phyloP scores from a whole-genome alignment of 2,329 filamentous ascomycete genomes.

The Diaporthe caulivora region DNA sequence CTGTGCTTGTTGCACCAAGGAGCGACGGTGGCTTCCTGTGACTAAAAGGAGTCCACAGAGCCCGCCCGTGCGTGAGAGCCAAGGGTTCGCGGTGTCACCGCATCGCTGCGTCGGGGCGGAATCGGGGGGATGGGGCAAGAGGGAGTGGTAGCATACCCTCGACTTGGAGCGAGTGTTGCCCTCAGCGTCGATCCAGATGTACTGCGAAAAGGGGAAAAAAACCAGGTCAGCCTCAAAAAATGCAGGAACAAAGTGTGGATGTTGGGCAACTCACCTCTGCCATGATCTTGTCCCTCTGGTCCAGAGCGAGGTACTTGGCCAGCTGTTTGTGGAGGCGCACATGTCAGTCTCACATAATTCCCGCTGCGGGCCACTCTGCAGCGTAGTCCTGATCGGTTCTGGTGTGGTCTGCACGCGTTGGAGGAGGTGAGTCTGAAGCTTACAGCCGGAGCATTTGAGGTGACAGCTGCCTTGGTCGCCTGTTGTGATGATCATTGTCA shows the following conservation, averaged over 20 bases:
- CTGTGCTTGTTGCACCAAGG: not conserved
- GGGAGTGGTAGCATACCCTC: constrained; percentile 76
- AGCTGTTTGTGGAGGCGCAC: constrained; percentile 67
- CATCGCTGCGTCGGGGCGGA: constrained; percentile 13
- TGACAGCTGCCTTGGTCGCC: constrained; percentile 26
- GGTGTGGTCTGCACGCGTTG: not conserved
- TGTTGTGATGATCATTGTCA: constrained; percentile 8
- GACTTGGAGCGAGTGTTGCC: constrained; percentile 94
- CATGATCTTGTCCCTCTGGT: constrained; percentile 89
- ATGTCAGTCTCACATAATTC: constrained; percentile 37
- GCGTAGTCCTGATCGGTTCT: not conserved
- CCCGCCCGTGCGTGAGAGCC: constrained; percentile 31
- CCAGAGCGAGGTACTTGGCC: constrained; percentile 90
- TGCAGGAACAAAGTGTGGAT: not conserved
- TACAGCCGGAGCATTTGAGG: constrained; percentile 22
- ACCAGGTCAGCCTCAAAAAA: not conserved
- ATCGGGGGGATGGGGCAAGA: not conserved
- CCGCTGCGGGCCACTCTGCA: not conserved
- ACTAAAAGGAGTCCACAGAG: not conserved
- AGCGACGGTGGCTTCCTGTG: not conserved
- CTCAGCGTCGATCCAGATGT: constrained; percentile 92
- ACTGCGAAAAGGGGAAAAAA: constrained; percentile 62
- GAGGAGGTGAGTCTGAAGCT: not conserved
- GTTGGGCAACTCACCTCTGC: constrained; percentile 62
- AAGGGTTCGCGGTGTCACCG: constrained; percentile 17